Conservation (phyloP, 2,329 filamentous ascomycete species). For the Colletotrichum cuscutae region DNA sequence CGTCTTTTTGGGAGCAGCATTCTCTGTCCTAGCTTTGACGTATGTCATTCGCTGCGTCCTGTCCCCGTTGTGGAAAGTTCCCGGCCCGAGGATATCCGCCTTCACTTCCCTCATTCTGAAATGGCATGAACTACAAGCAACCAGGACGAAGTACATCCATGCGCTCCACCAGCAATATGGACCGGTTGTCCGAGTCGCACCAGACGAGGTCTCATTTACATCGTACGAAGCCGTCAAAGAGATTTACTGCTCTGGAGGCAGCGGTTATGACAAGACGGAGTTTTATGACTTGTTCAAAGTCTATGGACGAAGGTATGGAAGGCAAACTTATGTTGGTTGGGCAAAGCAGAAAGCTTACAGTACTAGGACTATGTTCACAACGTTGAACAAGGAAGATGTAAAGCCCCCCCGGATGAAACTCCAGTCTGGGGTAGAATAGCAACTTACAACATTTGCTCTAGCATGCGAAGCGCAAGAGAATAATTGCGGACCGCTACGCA, state of each 20-base stretch:
- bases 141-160: constrained; percentile 66
- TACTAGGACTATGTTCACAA: constrained; percentile 69
- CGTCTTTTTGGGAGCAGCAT: constrained; percentile 23
- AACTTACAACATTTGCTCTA: constrained; percentile 40
- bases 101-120: constrained; percentile 63
- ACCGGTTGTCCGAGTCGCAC: constrained; percentile 66
- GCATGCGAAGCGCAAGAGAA: constrained; percentile 71
- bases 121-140: constrained; percentile 65
- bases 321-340: neutral
- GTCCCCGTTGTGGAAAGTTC: constrained; percentile 54
- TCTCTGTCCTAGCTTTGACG: constrained; percentile 17
- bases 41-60: constrained; percentile 39
- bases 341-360: neutral
- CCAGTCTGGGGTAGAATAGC: neutral
- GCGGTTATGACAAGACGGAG: constrained; percentile 73
- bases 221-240: constrained; percentile 67
- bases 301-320: constrained; percentile 62
- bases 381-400: constrained; percentile 63
- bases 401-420: constrained; percentile 35
- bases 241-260: constrained; percentile 71
- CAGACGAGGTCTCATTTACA: constrained; percentile 69
- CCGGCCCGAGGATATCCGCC: constrained; percentile 59
- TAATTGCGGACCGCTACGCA: constrained; percentile 74
- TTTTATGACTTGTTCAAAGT: constrained; percentile 72
- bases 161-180: constrained; percentile 65